Conservation (phyloP, 495 filamentous ascomycete species). For the Xylaria scruposa region DNA sequence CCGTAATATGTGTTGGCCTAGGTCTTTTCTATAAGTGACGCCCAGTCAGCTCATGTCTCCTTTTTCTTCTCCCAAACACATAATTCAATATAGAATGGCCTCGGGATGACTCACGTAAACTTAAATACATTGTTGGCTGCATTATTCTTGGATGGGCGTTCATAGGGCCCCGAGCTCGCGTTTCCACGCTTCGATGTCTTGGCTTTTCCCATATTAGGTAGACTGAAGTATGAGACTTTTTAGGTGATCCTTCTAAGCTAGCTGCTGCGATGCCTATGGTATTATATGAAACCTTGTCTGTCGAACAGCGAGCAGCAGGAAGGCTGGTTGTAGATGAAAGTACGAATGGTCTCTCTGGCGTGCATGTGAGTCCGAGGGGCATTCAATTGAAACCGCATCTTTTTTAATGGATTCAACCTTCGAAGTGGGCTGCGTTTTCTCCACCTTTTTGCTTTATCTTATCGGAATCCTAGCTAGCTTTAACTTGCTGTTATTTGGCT, state of each 20-base stretch:
- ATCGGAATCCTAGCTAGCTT: constrained; percentile 26
- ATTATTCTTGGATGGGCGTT: constrained; percentile 47
- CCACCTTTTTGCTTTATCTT: constrained; percentile 28
- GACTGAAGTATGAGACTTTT: neutral
- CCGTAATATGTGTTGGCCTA: constrained; percentile 92
- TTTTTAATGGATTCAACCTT: constrained; percentile 22
- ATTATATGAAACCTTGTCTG: neutral
- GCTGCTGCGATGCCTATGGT: neutral
- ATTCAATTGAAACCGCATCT: constrained; percentile 6
- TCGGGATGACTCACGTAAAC: constrained; percentile 43
- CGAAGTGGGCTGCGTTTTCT: constrained; percentile 9
- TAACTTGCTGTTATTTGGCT: neutral
- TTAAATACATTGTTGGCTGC: constrained; percentile 80
- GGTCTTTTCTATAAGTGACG: constrained; percentile 70
- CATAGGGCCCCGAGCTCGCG: constrained; percentile 63
- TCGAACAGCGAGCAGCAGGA: neutral
- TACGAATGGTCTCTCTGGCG: constrained; percentile 16
- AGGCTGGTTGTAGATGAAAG: neutral
- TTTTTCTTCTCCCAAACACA: neutral
- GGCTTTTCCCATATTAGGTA: constrained; percentile 63
- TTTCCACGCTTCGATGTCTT: constrained; percentile 66
- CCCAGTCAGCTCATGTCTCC: neutral
- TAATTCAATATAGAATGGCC: neutral
- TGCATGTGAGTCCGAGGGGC: constrained; percentile 31
- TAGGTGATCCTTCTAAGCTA: neutral